Evolutionary conservation across 1,284 basidiomycete genomes (phyloP).

Genomic region (Ustilago sp.): DNA sequence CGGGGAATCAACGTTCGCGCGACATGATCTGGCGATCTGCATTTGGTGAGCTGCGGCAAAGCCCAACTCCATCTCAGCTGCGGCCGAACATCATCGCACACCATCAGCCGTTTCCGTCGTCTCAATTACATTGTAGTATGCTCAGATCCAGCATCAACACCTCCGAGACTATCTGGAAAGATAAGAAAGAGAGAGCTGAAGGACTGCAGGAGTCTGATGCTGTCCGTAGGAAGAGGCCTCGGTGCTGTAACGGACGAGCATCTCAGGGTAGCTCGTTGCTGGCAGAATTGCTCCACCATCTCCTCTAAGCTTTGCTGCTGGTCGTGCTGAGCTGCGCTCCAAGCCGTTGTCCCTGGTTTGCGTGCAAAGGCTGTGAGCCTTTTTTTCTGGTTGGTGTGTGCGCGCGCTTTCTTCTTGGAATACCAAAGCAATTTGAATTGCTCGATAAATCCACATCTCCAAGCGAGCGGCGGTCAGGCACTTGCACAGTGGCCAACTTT

Average conservation of each 20-base stretch:
- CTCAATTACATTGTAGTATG: background rate
- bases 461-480: slow-evolving; percentile 9
- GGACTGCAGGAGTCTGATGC: background rate
- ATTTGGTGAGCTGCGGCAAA: slow-evolving; percentile 39
- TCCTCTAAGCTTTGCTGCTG: background rate
- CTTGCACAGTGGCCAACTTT: background rate
- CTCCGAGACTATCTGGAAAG: too few relatives aligned
- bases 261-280: too few relatives aligned
- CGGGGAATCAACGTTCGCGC: slow-evolving; percentile 20
- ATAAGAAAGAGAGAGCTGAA: background rate
- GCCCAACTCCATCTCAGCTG: slow-evolving; percentile 5
- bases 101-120: background rate
- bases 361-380: background rate
- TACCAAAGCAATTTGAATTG: slow-evolving; percentile 8
- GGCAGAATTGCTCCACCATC: slow-evolving; percentile 1
- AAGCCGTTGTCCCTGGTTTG: background rate
- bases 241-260: background rate
- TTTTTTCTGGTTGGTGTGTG: slow-evolving; percentile 22
- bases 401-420: slow-evolving; percentile 29
- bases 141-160: too few relatives aligned
- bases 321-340: background rate
- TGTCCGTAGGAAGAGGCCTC: background rate
- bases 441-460: background rate
- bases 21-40: slow-evolving; percentile 12
- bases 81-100: background rate